Evolutionary conservation across 345 rosid genomes (phyloP).

Genomic region (Arabis hirsuta): DNA sequence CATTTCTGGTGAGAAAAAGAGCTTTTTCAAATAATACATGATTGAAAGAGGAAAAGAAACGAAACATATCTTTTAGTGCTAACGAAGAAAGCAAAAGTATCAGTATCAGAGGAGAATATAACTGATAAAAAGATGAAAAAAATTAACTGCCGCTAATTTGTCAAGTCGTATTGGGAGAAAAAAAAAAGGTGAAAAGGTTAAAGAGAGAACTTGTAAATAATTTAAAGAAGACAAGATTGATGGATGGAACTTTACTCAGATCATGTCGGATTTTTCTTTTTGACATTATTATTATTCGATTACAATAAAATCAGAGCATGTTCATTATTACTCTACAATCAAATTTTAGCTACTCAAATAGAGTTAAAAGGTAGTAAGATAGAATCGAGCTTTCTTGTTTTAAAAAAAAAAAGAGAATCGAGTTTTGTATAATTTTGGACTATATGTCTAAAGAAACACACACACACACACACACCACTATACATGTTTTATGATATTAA

Average conservation of each 20-base stretch:
- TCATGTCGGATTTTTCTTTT: conserved; percentile 18
- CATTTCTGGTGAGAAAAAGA: conserved; percentile 42
- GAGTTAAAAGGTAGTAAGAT: background rate
- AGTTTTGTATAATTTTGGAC: too few relatives aligned
- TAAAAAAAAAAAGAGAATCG: too few relatives aligned
- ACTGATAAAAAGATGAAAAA: conserved; percentile 1
- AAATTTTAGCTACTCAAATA: background rate
- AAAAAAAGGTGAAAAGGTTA: background rate
- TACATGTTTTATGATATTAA: too few relatives aligned
- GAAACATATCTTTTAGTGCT: conserved; percentile 18
- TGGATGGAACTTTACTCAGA: conserved; percentile 10
- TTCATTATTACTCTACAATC: background rate
- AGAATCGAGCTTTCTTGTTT: background rate
- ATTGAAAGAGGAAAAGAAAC: background rate
- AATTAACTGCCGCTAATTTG: conserved; percentile 35
- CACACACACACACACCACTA: too few relatives aligned
- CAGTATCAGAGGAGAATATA: conserved; percentile 26
- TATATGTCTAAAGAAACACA: too few relatives aligned
- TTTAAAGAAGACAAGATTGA: background rate
- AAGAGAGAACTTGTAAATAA: conserved; percentile 31
- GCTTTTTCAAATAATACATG: background rate
- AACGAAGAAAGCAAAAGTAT: conserved; percentile 23
- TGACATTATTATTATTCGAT: background rate
- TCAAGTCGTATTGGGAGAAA: background rate
- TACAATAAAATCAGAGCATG: conserved; percentile 22